Conservation (phyloP, 495 filamentous ascomycete species). For the Extremus antarcticus region DNA sequence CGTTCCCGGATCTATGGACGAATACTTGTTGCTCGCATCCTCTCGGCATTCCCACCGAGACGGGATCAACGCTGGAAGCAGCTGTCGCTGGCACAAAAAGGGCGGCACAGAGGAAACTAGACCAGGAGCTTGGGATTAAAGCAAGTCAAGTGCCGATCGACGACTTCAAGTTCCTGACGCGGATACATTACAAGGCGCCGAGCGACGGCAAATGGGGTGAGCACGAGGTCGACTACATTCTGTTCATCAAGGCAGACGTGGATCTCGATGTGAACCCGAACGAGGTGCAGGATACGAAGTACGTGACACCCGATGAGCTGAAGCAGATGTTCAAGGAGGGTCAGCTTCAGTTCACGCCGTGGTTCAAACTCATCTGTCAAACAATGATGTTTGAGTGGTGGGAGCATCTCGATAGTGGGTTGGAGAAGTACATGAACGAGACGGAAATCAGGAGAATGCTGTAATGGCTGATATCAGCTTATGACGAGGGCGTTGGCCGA, state of each 20-base stretch:
- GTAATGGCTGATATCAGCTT: conserved; percentile 4
- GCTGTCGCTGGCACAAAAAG: conserved; percentile 76
- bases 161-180: conserved; percentile 83
- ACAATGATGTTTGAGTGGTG: conserved; percentile 99
- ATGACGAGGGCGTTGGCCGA: background rate
- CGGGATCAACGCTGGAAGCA: conserved; percentile 68
- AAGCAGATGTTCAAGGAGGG: conserved; percentile 76
- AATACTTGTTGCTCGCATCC: conserved; percentile 99
- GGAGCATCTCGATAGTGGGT: conserved; percentile 63
- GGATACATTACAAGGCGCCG: conserved; percentile 96
- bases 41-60: conserved; percentile 81
- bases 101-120: conserved; percentile 82
- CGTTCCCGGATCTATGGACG: conserved; percentile 98
- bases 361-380: conserved; percentile 98
- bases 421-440: conserved; percentile 81
- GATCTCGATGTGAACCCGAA: conserved; percentile 71
- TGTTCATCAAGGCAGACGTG: conserved; percentile 92
- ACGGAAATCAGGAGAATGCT: conserved; percentile 81
- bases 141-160: conserved; percentile 81
- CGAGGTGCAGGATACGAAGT: conserved; percentile 73
- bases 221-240: conserved; percentile 98
- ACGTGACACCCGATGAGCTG: conserved; percentile 72
- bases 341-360: conserved; percentile 79
- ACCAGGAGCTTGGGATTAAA: conserved; percentile 91
- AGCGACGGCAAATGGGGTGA: conserved; percentile 98